phyloP scores from a whole-genome alignment of 2,329 filamentous ascomycete species.

The Nigrospora osmanthi region DNA sequence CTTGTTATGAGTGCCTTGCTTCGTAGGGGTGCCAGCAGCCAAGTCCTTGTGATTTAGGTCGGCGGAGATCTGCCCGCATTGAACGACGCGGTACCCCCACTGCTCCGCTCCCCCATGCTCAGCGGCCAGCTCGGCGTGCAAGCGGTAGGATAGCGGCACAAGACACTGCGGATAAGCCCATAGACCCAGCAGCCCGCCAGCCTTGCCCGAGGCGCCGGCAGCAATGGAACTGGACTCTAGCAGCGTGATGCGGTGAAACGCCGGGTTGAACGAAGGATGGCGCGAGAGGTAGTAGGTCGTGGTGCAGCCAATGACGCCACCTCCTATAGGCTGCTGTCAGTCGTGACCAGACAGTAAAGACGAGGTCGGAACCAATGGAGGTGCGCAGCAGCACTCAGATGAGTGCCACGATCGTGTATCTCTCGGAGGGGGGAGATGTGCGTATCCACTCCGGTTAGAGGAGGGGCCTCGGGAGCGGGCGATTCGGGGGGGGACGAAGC shows the following conservation, averaged over 20 bases:
- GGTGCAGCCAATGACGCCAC: conserved; percentile 86
- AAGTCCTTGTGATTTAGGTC: conserved; percentile 22
- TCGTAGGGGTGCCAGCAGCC: too few relatives aligned
- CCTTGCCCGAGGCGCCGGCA: conserved; percentile 89
- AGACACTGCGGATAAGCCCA: conserved; percentile 87
- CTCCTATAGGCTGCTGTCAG: conserved; percentile 44
- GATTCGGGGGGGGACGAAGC: not conserved
- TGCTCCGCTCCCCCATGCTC: conserved; percentile 69
- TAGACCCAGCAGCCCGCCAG: conserved; percentile 78
- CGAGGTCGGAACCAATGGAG: too few relatives aligned
- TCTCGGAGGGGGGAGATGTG: too few relatives aligned
- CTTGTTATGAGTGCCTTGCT: conserved; percentile 20
- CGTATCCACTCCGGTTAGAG: too few relatives aligned
- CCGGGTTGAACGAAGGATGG: conserved; percentile 71
- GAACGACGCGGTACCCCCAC: conserved; percentile 82
- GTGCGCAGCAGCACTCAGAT: too few relatives aligned
- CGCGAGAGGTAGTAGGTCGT: conserved; percentile 87
- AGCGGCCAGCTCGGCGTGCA: conserved; percentile 78
- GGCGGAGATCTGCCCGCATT: conserved; percentile 55
- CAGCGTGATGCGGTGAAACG: conserved; percentile 71
- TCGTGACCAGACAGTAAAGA: too few relatives aligned
- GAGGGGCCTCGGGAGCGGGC: too few relatives aligned
- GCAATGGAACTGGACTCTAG: conserved; percentile 82
- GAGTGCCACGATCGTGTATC: too few relatives aligned
- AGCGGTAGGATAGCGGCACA: conserved; percentile 75